These are phyloP conservation scores for Fragilaria crotonensis DNA, from an alignment of 108 stramenopile genomes.

Conservation along the genomic window DNA sequence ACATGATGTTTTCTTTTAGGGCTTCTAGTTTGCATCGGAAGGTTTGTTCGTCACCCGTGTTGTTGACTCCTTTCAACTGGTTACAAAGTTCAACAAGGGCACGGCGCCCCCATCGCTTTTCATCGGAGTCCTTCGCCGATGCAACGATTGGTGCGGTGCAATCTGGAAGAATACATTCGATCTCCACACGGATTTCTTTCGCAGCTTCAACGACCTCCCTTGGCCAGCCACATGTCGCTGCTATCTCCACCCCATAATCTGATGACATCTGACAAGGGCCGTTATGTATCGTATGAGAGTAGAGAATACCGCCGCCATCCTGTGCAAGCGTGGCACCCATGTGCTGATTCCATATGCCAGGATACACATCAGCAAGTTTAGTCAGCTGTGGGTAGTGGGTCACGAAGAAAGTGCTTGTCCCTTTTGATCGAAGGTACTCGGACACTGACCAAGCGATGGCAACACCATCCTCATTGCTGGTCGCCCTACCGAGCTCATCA, in stretches of 20 bases:
- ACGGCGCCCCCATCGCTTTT: too few species aligned
- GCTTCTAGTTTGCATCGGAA: too few species aligned
- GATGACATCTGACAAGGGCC: conserved; percentile 57
- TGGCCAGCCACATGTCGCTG: conserved; percentile 79
- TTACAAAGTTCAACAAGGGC: too few species aligned
- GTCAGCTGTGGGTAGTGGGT: conserved; percentile 81
- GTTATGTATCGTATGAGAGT: conserved; percentile 67
- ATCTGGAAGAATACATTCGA: conserved; percentile 5
- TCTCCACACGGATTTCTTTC: background rate
- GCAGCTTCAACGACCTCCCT: conserved; percentile 37
- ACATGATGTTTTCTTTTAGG: too few species aligned
- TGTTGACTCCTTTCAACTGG: too few species aligned
- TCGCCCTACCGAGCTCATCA: conserved; percentile 94
- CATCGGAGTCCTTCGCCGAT: background rate
- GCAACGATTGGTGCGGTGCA: background rate
- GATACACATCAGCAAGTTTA: conserved; percentile 59
- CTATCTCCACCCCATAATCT: conserved; percentile 85
- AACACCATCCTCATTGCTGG: conserved; percentile 91
- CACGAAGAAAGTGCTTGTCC: conserved; percentile 84
- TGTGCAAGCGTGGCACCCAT: conserved; percentile 41
- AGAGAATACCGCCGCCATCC: conserved; percentile 40
- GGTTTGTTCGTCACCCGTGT: too few species aligned
- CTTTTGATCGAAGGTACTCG: conserved; percentile 62
- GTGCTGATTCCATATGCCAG: conserved; percentile 74
- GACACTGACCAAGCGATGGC: conserved; percentile 84